Evolutionary conservation across 164 flowering plant species (phyloP).

Genomic region (Vitis vinifera): ASM3070453v1 NC_081812.1:22335001-22335500

Average conservation of each 20-base stretch:
- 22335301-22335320: slow-evolving; percentile 6
- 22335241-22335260: slow-evolving; percentile 1
- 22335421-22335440: slow-evolving; percentile 26
- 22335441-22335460: slow-evolving; percentile 16
- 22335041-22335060: too few relatives aligned
- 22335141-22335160: too few relatives aligned
- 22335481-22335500: slow-evolving; percentile 29
- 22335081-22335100: too few relatives aligned
- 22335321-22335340: slow-evolving; percentile 17
- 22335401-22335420: slow-evolving; percentile 14
- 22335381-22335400: not conserved
- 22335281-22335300: slow-evolving; percentile 8
- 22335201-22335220: too few relatives aligned
- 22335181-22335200: too few relatives aligned
- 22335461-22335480: slow-evolving; percentile 7
- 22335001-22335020: too few relatives aligned
- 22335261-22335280: slow-evolving; percentile 1
- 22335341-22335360: slow-evolving; percentile 13
- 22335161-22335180: too few relatives aligned
- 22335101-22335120: too few relatives aligned
- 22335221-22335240: too few relatives aligned
- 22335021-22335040: too few relatives aligned
- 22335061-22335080: too few relatives aligned
- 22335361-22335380: not conserved
- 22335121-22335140: too few relatives aligned